Base-by-base conservation (phyloP, 1,284 basidiomycete genomes). In the Microbotryum intermedium region DNA sequence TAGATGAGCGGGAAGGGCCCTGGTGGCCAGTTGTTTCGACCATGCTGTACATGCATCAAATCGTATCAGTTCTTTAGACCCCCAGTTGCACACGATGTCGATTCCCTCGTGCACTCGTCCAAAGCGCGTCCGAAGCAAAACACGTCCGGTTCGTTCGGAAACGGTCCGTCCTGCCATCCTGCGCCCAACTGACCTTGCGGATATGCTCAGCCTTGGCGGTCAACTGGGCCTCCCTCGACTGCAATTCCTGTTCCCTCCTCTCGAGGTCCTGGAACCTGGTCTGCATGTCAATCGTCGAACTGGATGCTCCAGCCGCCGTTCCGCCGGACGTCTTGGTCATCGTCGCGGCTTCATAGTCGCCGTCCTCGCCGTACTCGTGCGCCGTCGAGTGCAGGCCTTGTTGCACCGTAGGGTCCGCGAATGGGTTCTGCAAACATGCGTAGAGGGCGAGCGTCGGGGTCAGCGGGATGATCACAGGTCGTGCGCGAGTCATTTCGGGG, bases 21-120 rank as follows among this genome's bases (percentile, higher is more conserved):
- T 23, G 83, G 83, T 23, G 90, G 90, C 84, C 87, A 94, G 75
- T 94, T 94, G 74, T 87, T 92, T 67, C 84, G 83, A 45, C 90
- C 90, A 72, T 88, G 83, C 43, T 29, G 23, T 13, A 26, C 26
- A 51, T 3, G 10, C 18, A 16, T 5, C 16, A 39, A 3, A 16
- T 39, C 34, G 6, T 16, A 18, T 39, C 34, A 39, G 34, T 39
- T 18, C 18, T 16, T 6, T 18, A 5, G 16, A 16, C 13, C 11
- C 34, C 34, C n/a, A n/a, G n/a, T n/a, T n/a, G 11, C 34, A 39
- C 3, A 10, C 34, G n/a, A n/a, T n/a, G n/a, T n/a, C n/a, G n/a
- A n/a, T n/a, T 39, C 18, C 4, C 34, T 16, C 34, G 13, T 16
- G 34, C 34, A 10, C 34, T 39, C 34, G 34, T 39, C 2, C 34